Conservation (phyloP, 352 stramenopile species). For the Pythium oligandrum region DNA sequence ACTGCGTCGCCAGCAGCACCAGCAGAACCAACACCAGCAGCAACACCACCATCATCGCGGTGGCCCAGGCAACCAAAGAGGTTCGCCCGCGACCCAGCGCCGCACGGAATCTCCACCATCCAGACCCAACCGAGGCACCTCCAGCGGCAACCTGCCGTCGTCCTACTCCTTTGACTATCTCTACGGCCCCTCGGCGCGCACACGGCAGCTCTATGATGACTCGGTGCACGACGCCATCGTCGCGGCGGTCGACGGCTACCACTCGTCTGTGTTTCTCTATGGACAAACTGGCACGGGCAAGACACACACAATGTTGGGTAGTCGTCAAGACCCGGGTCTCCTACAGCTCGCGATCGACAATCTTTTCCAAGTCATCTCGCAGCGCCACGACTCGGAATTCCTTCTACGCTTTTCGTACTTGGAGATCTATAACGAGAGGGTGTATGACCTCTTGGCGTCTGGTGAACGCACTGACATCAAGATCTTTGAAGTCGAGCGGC, state of each 20-base stretch:
- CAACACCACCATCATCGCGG: not conserved
- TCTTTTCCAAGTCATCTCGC: conserved; percentile 81
- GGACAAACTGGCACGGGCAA: conserved; percentile 89
- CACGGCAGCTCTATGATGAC: conserved; percentile 81
- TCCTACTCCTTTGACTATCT: conserved; percentile 88
- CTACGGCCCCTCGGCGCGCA: conserved; percentile 64
- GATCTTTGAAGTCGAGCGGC: conserved; percentile 61
- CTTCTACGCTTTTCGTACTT: conserved; percentile 91
- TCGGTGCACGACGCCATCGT: conserved; percentile 72
- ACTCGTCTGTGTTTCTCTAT: conserved; percentile 90
- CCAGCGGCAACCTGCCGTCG: conserved; percentile 39
- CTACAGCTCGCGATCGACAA: conserved; percentile 84
- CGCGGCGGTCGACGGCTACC: conserved; percentile 69
- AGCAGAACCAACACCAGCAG: not conserved
- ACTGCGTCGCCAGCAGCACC: not conserved
- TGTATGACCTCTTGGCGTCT: conserved; percentile 93
- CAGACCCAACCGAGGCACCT: not conserved
- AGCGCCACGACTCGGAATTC: conserved; percentile 52
- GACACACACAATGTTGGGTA: conserved; percentile 78
- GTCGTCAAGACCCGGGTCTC: conserved; percentile 54
- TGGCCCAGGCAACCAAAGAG: no score
- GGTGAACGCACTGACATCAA: conserved; percentile 66
- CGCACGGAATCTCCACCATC: conserved; percentile 8
- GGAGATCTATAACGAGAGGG: conserved; percentile 98
- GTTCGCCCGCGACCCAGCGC: not conserved